phyloP scores from a whole-genome alignment of 495 filamentous ascomycete species.

The Xylaria acuta region DNA sequence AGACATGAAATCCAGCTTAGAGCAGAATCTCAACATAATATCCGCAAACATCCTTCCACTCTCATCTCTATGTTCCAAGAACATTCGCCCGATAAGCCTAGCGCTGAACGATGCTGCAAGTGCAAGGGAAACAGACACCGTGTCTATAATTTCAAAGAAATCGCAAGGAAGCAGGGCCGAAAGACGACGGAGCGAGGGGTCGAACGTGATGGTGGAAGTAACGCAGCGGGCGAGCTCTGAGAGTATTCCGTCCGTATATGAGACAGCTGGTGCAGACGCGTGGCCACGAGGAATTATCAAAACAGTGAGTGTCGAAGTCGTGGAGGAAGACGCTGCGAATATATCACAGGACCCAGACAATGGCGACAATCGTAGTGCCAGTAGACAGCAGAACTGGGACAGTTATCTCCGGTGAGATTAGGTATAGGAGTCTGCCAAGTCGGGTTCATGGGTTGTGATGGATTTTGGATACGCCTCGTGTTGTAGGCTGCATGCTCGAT shows the following conservation, averaged over 20 bases:
- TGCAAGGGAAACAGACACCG: constrained; percentile 8
- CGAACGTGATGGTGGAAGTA: constrained; percentile 37
- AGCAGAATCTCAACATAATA: constrained; percentile 47
- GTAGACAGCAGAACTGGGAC: constrained; percentile 24
- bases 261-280: constrained; percentile 18
- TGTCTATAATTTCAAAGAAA: constrained; percentile 24
- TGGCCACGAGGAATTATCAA: constrained; percentile 49
- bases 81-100: constrained; percentile 24
- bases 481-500: not conserved
- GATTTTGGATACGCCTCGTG: not conserved
- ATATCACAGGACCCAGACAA: constrained; percentile 15
- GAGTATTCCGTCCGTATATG: constrained; percentile 17
- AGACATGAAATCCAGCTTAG: constrained; percentile 31
- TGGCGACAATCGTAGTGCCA: constrained; percentile 4
- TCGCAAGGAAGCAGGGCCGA: constrained; percentile 27
- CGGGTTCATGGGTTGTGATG: not conserved
- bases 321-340: constrained; percentile 43
- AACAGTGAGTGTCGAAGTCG: constrained; percentile 48
- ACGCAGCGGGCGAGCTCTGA: constrained; percentile 27
- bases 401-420: constrained; percentile 12
- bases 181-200: constrained; percentile 26
- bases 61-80: constrained; percentile 41
- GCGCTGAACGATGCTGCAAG: constrained; percentile 10
- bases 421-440: not conserved
- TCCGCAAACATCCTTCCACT: constrained; percentile 44